phyloP scores from a whole-genome alignment of 345 rosid species.

The Litchi chinensis region DNA sequence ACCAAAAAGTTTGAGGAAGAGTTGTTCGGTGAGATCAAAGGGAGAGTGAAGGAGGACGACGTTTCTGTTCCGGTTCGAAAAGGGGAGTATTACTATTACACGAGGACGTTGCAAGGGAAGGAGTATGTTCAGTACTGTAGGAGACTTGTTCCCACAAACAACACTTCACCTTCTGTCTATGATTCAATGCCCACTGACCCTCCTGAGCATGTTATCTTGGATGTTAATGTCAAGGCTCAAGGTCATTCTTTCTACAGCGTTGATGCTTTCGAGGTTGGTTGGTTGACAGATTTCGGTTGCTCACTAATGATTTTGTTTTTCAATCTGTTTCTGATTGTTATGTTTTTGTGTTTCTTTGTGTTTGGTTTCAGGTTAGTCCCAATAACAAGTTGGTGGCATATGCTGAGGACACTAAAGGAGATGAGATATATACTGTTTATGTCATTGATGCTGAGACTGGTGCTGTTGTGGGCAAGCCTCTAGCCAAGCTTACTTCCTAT shows the following conservation, averaged over 20 bases:
- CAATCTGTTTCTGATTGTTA: neutral
- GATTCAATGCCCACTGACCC: slow-evolving; percentile 78
- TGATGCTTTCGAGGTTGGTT: slow-evolving; percentile 60
- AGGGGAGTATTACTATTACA: slow-evolving; percentile 73
- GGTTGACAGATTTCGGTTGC: too few species aligned
- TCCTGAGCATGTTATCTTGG: slow-evolving; percentile 79
- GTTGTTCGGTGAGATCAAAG: slow-evolving; percentile 70
- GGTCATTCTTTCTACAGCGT: slow-evolving; percentile 58
- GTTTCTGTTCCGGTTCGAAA: slow-evolving; percentile 70
- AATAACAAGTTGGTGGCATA: slow-evolving; percentile 78
- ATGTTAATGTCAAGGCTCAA: slow-evolving; percentile 80
- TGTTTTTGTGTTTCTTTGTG: neutral
- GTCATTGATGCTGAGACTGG: slow-evolving; percentile 67
- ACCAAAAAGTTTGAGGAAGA: slow-evolving; percentile 67
- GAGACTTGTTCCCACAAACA: slow-evolving; percentile 38
- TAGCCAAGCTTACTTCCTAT: slow-evolving; percentile 52
- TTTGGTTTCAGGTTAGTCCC: slow-evolving; percentile 62
- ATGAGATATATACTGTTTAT: slow-evolving; percentile 67
- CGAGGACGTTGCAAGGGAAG: slow-evolving; percentile 73
- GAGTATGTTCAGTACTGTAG: slow-evolving; percentile 86
- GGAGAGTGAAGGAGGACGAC: slow-evolving; percentile 89
- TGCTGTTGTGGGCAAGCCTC: slow-evolving; percentile 52
- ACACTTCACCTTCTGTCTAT: slow-evolving; percentile 55
- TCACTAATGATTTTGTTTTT: too few species aligned
- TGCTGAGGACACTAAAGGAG: slow-evolving; percentile 89